Evolutionary conservation across 306 rosid species (phyloP).

Genomic region (Prunus fruticosa): DNA sequence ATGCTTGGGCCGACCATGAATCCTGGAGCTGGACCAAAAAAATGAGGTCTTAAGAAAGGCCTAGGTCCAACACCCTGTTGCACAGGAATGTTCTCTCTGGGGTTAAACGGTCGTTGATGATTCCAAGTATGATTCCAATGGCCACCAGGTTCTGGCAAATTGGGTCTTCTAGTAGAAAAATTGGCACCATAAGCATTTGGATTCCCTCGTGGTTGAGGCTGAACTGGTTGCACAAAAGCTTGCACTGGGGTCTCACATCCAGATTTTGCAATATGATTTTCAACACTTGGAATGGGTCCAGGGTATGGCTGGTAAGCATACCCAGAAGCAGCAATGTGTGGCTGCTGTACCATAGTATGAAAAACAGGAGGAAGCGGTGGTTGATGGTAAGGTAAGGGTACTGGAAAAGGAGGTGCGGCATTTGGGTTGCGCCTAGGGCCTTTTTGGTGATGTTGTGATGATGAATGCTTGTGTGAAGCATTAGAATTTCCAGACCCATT

Average conservation of each 20-base stretch:
- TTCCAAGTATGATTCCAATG: constrained; percentile 72
- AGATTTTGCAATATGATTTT: constrained; percentile 55
- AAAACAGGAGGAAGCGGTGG: constrained; percentile 48
- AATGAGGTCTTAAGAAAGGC: constrained; percentile 64
- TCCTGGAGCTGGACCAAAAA: constrained; percentile 67
- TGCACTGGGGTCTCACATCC: constrained; percentile 54
- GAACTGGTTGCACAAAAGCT: constrained; percentile 55
- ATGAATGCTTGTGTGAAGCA: constrained; percentile 44
- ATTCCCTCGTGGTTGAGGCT: constrained; percentile 57
- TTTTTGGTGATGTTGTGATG: constrained; percentile 60
- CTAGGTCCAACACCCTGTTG: constrained; percentile 75
- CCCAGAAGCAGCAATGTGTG: constrained; percentile 64
- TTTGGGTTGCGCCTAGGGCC: constrained; percentile 57
- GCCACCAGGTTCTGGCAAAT: constrained; percentile 57
- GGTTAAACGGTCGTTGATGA: constrained; percentile 61
- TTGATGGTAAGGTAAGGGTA: constrained; percentile 56
- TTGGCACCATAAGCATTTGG: constrained; percentile 51
- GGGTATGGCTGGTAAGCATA: constrained; percentile 62
- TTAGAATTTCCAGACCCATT: constrained; percentile 59
- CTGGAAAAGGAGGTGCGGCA: constrained; percentile 56
- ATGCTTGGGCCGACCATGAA: constrained; percentile 75
- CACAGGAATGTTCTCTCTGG: constrained; percentile 60
- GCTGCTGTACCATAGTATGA: constrained; percentile 65
- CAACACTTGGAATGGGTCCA: constrained; percentile 59
- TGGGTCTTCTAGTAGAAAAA: constrained; percentile 63